These are phyloP conservation scores for Antarctomyces pellizariae DNA, from an alignment of 495 filamentous ascomycete genomes.

Conservation along the genomic window DNA sequence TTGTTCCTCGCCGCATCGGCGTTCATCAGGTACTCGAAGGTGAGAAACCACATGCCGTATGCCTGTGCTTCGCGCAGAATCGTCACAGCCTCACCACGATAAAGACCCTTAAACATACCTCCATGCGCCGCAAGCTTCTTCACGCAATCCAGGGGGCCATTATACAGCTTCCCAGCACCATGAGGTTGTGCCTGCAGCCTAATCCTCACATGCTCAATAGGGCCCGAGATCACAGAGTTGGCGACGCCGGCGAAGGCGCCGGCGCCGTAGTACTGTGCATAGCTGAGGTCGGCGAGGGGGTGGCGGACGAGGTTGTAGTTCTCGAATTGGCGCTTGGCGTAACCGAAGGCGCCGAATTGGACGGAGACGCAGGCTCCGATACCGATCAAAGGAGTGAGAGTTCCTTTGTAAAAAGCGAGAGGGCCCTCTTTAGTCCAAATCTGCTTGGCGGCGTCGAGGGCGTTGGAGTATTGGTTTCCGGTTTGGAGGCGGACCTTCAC, in stretches of 20 bases:
- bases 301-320: constrained; percentile 32
- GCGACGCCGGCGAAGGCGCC: constrained; percentile 84
- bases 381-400: constrained; percentile 81
- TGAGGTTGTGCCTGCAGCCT: constrained; percentile 95
- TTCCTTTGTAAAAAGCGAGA: constrained; percentile 92
- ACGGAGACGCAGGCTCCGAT: constrained; percentile 95
- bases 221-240: constrained; percentile 69
- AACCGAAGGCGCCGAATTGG: constrained; percentile 95
- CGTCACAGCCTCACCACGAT: constrained; percentile 72
- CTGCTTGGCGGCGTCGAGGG: constrained; percentile 52
- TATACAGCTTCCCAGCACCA: constrained; percentile 52
- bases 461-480: constrained; percentile 51
- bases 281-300: constrained; percentile 28
- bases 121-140: constrained; percentile 46
- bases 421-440: constrained; percentile 80
- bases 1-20: constrained; percentile 53
- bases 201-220: constrained; percentile 95
- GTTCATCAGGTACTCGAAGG: constrained; percentile 95
- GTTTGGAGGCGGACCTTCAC: constrained; percentile 96
- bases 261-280: constrained; percentile 69
- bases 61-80: constrained; percentile 76
- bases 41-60: constrained; percentile 85
- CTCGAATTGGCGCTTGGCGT: constrained; percentile 69
- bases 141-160: constrained; percentile 74
- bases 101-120: constrained; percentile 48